These are phyloP conservation scores for Nicotiana benthamiana DNA, from an alignment of 257 asterid genomes.

Conservation along the genomic window DNA sequence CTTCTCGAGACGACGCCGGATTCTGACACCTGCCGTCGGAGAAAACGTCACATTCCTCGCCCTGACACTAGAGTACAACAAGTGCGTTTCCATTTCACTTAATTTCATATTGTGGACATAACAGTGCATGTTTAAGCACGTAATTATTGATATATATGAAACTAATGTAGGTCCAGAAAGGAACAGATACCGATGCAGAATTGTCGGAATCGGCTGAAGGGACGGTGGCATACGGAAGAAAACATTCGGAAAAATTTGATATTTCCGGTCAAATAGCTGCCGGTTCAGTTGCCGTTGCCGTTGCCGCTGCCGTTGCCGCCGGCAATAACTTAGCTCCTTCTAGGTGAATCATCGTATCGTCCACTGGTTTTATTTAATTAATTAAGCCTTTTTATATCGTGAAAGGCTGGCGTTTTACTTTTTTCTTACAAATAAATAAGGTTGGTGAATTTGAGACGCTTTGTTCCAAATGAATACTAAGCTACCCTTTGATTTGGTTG, in stretches of 20 bases:
- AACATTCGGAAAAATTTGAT: slow-evolving; percentile 42
- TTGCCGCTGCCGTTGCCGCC: slow-evolving; percentile 24
- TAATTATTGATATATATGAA: slow-evolving; percentile 14
- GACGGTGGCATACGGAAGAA: slow-evolving; percentile 25
- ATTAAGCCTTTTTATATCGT: background rate
- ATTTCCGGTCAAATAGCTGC: slow-evolving; percentile 35
- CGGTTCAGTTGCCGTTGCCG: slow-evolving; percentile 29
- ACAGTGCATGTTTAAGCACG: slow-evolving; percentile 7
- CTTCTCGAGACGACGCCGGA: slow-evolving; percentile 72
- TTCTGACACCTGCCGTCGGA: slow-evolving; percentile 37
- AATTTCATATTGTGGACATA: background rate
- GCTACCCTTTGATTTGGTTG: too few relatives aligned
- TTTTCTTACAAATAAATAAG: background rate
- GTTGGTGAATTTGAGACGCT: background rate
- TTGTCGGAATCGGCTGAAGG: slow-evolving; percentile 47
- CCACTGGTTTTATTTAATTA: background rate
- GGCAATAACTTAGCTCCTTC: slow-evolving; percentile 41
- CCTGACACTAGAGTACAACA: slow-evolving; percentile 19
- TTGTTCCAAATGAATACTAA: background rate
- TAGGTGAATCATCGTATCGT: slow-evolving; percentile 33
- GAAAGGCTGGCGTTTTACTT: slow-evolving; percentile 5
- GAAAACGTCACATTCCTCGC: slow-evolving; percentile 42
- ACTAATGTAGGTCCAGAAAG: slow-evolving; percentile 45
- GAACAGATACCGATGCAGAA: slow-evolving; percentile 40
- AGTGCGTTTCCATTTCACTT: slow-evolving; percentile 41